phyloP scores from a whole-genome alignment of 345 rosid species.

The Camelina laxa region DNA sequence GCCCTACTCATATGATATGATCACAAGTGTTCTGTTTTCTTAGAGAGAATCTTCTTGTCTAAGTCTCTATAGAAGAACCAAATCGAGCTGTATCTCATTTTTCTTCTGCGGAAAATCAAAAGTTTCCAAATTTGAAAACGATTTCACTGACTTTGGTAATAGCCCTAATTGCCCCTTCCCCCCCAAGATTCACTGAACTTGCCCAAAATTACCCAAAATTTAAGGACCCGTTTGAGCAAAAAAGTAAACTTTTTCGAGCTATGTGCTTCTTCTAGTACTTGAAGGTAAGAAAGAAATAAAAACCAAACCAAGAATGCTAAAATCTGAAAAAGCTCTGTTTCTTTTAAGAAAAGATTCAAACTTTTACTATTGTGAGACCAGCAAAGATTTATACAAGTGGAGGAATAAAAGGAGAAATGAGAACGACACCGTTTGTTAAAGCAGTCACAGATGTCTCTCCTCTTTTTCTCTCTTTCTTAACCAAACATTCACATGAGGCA shows the following conservation, averaged over 20 bases:
- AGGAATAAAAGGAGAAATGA: slow-evolving; percentile 37
- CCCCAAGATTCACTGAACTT: slow-evolving; percentile 28
- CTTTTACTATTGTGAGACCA: slow-evolving; percentile 1
- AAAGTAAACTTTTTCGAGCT: not conserved
- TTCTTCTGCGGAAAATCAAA: slow-evolving; percentile 30
- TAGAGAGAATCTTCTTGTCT: slow-evolving; percentile 36
- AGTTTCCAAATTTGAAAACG: slow-evolving; percentile 25
- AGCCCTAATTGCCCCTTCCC: slow-evolving; percentile 21
- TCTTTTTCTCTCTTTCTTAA: slow-evolving; percentile 18
- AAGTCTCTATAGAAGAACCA: slow-evolving; percentile 44
- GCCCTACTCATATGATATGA: slow-evolving; percentile 67
- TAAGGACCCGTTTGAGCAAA: slow-evolving; percentile 23
- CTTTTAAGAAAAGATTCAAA: slow-evolving; percentile 13
- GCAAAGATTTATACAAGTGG: not conserved
- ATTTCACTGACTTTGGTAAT: slow-evolving; percentile 16
- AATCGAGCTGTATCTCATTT: slow-evolving; percentile 51
- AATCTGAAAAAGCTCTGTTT: slow-evolving; percentile 29
- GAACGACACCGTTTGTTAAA: slow-evolving; percentile 49
- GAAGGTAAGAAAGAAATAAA: too few relatives aligned
- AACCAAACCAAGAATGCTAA: slow-evolving; percentile 8
- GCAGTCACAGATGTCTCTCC: slow-evolving; percentile 47
- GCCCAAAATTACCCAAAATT: slow-evolving; percentile 1
- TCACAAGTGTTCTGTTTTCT: slow-evolving; percentile 49
- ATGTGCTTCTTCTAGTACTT: not conserved
- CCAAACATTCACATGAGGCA: slow-evolving; percentile 65